These are phyloP conservation scores for Aspergillus mulundensis DNA, from an alignment of 495 filamentous ascomycete species.

Conservation along the genomic window DNA sequence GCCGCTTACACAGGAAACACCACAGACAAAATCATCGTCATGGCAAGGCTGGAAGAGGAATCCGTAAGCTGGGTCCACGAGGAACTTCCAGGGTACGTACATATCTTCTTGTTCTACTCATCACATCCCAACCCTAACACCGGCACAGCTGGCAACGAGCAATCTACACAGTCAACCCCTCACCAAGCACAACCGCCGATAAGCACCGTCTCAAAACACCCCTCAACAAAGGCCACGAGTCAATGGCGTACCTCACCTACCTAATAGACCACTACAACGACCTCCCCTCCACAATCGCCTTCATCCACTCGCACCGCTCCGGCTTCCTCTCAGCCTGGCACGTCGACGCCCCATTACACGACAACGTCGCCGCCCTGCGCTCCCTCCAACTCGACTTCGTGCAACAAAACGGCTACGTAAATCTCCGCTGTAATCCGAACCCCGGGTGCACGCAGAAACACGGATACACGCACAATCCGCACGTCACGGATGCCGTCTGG, in stretches of 20 bases:
- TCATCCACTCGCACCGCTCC: conserved; percentile 62
- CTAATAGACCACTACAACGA: conserved; percentile 66
- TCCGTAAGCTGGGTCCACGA: conserved; percentile 57
- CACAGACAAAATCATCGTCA: conserved; percentile 50
- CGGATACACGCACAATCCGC: conserved; percentile 46
- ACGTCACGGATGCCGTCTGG: conserved; percentile 54
- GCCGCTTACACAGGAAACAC: conserved; percentile 8
- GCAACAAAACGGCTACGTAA: conserved; percentile 57
- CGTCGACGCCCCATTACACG: conserved; percentile 51
- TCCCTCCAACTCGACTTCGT: conserved; percentile 48
- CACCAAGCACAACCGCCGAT: conserved; percentile 45
- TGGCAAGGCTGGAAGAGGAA: conserved; percentile 55
- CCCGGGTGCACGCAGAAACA: conserved; percentile 55
- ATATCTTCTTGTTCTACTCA: neutral
- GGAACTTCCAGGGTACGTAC: conserved; percentile 46
- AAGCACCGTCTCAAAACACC: conserved; percentile 30
- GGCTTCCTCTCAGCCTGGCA: conserved; percentile 57
- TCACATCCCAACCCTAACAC: neutral
- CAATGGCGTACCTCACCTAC: conserved; percentile 70
- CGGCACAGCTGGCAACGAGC: conserved; percentile 49
- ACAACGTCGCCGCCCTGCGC: conserved; percentile 52
- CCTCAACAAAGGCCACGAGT: conserved; percentile 72
- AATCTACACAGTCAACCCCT: conserved; percentile 63
- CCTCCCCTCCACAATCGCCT: conserved; percentile 62
- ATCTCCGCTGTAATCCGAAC: conserved; percentile 62